A percentile compares a stretch with the other conserved stretches of the same genome.
phyloP scores from a whole-genome alignment of 371 early-diverging fungal genomes.

The Dichotomocladium elegans region DNA sequence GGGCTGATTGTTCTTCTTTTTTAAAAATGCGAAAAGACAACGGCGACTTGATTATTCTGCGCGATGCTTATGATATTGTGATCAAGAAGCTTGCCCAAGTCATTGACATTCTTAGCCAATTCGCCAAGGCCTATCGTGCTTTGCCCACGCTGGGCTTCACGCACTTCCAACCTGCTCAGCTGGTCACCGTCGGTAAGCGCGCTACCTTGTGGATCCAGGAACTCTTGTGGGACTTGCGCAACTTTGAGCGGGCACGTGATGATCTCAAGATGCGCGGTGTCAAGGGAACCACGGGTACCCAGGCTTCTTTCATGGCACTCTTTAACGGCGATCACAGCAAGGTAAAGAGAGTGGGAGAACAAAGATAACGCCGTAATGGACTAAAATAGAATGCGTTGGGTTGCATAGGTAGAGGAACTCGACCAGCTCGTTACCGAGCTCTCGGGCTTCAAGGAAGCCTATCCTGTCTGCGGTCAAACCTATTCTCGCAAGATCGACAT shows the following conservation, averaged over 20 bases:
- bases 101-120: slow-evolving; percentile 75
- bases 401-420: slow-evolving; percentile 66
- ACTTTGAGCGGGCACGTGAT: slow-evolving; percentile 83
- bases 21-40: slow-evolving; percentile 59
- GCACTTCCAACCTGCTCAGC: slow-evolving; percentile 97
- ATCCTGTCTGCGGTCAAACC: slow-evolving; percentile 96
- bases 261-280: slow-evolving; percentile 94
- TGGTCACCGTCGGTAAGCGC: slow-evolving; percentile 97
- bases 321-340: slow-evolving; percentile 95
- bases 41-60: slow-evolving; percentile 92
- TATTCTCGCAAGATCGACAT: slow-evolving; percentile 97
- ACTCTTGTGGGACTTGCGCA: slow-evolving; percentile 92
- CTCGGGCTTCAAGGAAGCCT: slow-evolving; percentile 81
- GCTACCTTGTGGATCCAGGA: slow-evolving; percentile 96
- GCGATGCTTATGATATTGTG: slow-evolving; percentile 90
- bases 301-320: slow-evolving; percentile 94
- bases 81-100: slow-evolving; percentile 83
- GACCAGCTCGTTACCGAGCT: slow-evolving; percentile 89
- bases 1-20: background rate
- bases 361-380: background rate
- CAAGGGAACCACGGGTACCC: slow-evolving; percentile 99
- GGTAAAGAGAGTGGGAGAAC: slow-evolving; percentile 24
- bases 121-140: slow-evolving; percentile 77
- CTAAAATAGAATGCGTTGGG: background rate
- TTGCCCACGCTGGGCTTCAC: slow-evolving; percentile 97